These are phyloP conservation scores for Xylaria castorea DNA, from an alignment of 495 filamentous ascomycete genomes.

Conservation along the genomic window DNA sequence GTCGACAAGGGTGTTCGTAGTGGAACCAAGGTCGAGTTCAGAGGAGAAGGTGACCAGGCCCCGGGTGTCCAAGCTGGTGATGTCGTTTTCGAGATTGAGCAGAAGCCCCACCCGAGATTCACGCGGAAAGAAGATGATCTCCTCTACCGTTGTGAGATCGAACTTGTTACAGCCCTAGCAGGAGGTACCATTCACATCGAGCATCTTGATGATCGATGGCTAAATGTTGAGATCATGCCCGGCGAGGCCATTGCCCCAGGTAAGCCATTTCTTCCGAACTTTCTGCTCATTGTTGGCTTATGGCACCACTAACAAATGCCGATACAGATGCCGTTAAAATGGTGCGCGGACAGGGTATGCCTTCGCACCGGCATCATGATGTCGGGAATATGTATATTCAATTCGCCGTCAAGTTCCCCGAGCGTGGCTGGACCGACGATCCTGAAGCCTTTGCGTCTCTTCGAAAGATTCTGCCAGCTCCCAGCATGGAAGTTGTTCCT, in stretches of 20 bases:
- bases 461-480: constrained; percentile 80
- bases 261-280: constrained; percentile 56
- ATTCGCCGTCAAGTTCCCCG: constrained; percentile 97
- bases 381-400: constrained; percentile 96
- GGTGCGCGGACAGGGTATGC: constrained; percentile 97
- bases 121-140: constrained; percentile 96
- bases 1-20: constrained; percentile 93
- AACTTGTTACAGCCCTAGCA: constrained; percentile 92
- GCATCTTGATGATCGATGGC: constrained; percentile 96
- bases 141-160: constrained; percentile 94
- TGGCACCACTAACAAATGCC: constrained; percentile 26
- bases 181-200: constrained; percentile 89
- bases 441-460: constrained; percentile 67
- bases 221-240: constrained; percentile 86
- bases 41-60: constrained; percentile 95
- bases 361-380: constrained; percentile 94
- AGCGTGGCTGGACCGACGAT: constrained; percentile 65
- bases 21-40: constrained; percentile 95
- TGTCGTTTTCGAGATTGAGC: constrained; percentile 96
- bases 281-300: constrained; percentile 14
- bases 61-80: constrained; percentile 92
- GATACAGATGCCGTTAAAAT: constrained; percentile 83
- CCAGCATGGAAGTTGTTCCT: constrained; percentile 63
- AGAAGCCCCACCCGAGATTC: constrained; percentile 95
- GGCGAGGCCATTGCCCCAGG: constrained; percentile 94